A percentile compares a stretch with the other conserved stretches of the same genome.
Evolutionary conservation across 202 grass and related monocot genomes (phyloP).

Genomic region (Zizania palustris): DNA sequence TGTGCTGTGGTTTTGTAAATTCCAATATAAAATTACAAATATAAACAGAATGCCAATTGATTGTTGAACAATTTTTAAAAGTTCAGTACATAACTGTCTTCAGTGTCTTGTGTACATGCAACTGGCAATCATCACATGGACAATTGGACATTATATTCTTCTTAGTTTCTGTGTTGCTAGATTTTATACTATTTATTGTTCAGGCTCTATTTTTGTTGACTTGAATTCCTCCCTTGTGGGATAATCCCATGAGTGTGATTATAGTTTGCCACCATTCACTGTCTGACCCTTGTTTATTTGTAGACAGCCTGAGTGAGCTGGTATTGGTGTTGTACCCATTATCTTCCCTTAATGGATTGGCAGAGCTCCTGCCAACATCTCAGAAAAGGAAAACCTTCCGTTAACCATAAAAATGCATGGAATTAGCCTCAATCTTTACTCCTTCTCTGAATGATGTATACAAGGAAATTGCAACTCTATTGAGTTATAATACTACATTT

Average conservation of each 20-base stretch:
- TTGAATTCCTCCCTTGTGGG: not conserved
- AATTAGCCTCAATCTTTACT: slow-evolving; percentile 9
- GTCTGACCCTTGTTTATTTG: too few relatives aligned
- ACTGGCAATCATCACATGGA: slow-evolving; percentile 31
- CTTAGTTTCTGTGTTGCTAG: slow-evolving; percentile 34
- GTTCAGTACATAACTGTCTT: slow-evolving; percentile 10
- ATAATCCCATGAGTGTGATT: too few relatives aligned
- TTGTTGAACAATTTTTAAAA: slow-evolving; percentile 7
- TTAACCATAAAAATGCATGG: not conserved
- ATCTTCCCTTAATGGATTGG: too few relatives aligned
- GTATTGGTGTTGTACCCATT: too few relatives aligned
- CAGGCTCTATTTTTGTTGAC: slow-evolving; percentile 28
- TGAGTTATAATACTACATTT: not conserved
- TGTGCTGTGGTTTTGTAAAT: slow-evolving; percentile 13
- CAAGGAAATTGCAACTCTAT: not conserved
- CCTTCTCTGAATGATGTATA: not conserved
- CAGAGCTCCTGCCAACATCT: too few relatives aligned
- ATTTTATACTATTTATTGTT: slow-evolving; percentile 26
- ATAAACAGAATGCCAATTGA: slow-evolving; percentile 27
- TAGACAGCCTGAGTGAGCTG: too few relatives aligned
- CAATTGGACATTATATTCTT: slow-evolving; percentile 5
- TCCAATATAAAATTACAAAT: not conserved
- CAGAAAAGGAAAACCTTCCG: too few relatives aligned
- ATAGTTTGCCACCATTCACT: too few relatives aligned
- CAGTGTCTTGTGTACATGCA: not conserved